These are phyloP conservation scores for Nemania sp. DNA, from an alignment of 2,329 filamentous ascomycete genomes.

Conservation along the genomic window DNA sequence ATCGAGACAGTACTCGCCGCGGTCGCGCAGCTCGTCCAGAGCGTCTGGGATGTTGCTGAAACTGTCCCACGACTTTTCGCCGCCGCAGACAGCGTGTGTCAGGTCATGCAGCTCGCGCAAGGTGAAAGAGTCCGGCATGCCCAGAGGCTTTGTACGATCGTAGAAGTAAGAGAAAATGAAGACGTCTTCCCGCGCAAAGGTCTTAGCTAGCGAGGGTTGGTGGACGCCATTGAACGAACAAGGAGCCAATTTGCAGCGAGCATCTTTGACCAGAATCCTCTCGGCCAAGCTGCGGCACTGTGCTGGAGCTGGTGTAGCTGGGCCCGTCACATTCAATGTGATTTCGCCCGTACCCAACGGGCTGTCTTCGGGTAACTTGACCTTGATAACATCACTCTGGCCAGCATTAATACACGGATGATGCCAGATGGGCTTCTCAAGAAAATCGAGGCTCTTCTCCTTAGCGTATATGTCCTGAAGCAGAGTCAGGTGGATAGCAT, in stretches of 20 bases:
- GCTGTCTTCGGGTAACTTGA: conserved; percentile 70
- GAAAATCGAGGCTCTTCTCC: conserved; percentile 52
- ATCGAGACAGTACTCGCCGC: conserved; percentile 92
- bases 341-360: conserved; percentile 62
- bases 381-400: conserved; percentile 71
- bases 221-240: conserved; percentile 98
- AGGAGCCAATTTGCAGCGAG: conserved; percentile 78
- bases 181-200: conserved; percentile 86
- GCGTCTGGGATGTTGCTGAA: conserved; percentile 79
- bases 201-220: conserved; percentile 89
- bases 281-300: conserved; percentile 91
- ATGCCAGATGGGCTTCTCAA: conserved; percentile 43
- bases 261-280: conserved; percentile 86
- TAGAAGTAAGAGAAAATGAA: conserved; percentile 99
- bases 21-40: conserved; percentile 74
- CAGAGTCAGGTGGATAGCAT: conserved; percentile 77
- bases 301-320: conserved; percentile 71
- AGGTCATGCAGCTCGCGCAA: conserved; percentile 87
- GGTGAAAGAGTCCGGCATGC: conserved; percentile 98
- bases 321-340: conserved; percentile 86
- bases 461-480: conserved; percentile 70
- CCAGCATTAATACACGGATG: conserved; percentile 74
- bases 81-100: conserved; percentile 80
- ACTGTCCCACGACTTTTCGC: conserved; percentile 75
- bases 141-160: conserved; percentile 88